Conservation (phyloP, 2,329 filamentous ascomycete genomes). For the Rutstroemia sp. region DNA sequence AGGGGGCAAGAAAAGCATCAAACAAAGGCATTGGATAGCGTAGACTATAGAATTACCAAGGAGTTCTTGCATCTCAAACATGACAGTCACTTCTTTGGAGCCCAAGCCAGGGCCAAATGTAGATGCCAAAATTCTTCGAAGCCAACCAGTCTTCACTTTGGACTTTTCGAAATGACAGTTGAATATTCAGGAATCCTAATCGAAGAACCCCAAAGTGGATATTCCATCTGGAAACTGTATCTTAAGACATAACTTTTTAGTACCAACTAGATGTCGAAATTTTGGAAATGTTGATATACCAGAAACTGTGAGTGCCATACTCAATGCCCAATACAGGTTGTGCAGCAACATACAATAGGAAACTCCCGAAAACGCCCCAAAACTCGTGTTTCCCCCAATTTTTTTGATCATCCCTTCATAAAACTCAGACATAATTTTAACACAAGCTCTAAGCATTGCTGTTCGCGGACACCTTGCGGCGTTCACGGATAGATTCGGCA, state of each 20-base stretch:
- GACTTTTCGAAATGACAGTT: too few species aligned
- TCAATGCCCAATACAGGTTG: neutral
- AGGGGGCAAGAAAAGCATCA: neutral
- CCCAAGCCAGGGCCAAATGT: too few species aligned
- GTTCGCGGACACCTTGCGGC: constrained; percentile 42
- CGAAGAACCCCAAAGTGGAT: too few species aligned
- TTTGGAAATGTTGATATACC: too few species aligned
- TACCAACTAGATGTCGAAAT: too few species aligned
- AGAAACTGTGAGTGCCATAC: neutral
- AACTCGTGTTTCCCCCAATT: neutral
- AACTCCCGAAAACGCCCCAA: neutral
- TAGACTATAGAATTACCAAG: neutral
- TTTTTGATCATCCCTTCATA: neutral
- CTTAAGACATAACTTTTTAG: too few species aligned
- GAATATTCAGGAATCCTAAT: too few species aligned
- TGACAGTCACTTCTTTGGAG: neutral
- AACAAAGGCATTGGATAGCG: neutral
- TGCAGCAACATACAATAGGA: neutral
- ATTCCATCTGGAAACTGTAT: too few species aligned
- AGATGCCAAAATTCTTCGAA: too few species aligned
- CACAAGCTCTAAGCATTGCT: neutral
- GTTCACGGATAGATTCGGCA: constrained; percentile 71
- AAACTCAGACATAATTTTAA: neutral
- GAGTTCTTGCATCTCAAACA: neutral
- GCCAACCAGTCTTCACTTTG: too few species aligned